Percentiles rank a stretch among this genome's conserved stretches.
phyloP scores from a whole-genome alignment of 2,329 filamentous ascomycete genomes.

The Zalaria obscura region DNA sequence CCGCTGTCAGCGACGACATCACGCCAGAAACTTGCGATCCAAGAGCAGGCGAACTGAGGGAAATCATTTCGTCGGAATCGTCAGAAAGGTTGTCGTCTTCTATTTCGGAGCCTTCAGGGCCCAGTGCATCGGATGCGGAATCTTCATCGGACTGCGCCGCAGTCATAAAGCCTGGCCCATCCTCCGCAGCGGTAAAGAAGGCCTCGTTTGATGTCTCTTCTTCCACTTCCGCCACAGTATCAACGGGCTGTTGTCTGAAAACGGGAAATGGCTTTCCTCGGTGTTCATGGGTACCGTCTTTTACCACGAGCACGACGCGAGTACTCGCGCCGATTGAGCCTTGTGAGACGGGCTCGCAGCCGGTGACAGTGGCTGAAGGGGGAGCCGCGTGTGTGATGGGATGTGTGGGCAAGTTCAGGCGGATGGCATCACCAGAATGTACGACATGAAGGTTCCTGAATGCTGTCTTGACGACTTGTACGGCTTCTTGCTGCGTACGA shows the following conservation, averaged over 20 bases:
- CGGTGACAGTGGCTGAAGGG: slow-evolving; percentile 71
- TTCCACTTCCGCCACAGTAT: slow-evolving; percentile 25
- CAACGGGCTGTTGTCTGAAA: slow-evolving; percentile 33
- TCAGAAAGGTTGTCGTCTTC: slow-evolving; percentile 74
- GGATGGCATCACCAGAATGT: slow-evolving; percentile 71
- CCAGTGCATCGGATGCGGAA: slow-evolving; percentile 29
- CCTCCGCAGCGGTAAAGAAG: slow-evolving; percentile 85
- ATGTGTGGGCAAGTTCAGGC: slow-evolving; percentile 62
- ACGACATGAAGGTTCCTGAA: slow-evolving; percentile 52
- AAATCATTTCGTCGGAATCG: slow-evolving; percentile 90
- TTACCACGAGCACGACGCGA: slow-evolving; percentile 66
- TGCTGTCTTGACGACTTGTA: slow-evolving; percentile 1
- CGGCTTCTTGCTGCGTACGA: neutral
- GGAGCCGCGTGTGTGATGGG: slow-evolving; percentile 74
- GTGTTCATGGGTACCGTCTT: slow-evolving; percentile 13
- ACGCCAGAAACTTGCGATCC: slow-evolving; percentile 66
- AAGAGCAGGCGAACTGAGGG: slow-evolving; percentile 64
- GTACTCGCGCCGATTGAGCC: slow-evolving; percentile 65
- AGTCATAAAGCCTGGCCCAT: slow-evolving; percentile 24
- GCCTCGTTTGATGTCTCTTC: slow-evolving; percentile 81
- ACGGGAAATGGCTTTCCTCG: slow-evolving; percentile 32
- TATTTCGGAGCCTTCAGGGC: slow-evolving; percentile 44
- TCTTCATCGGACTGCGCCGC: slow-evolving; percentile 22
- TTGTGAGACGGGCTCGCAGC: slow-evolving; percentile 92
- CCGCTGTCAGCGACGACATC: slow-evolving; percentile 64